Evolutionary conservation across 768 basidiomycete genomes (phyloP).

Genomic region (Filobasidium wieringae): DNA sequence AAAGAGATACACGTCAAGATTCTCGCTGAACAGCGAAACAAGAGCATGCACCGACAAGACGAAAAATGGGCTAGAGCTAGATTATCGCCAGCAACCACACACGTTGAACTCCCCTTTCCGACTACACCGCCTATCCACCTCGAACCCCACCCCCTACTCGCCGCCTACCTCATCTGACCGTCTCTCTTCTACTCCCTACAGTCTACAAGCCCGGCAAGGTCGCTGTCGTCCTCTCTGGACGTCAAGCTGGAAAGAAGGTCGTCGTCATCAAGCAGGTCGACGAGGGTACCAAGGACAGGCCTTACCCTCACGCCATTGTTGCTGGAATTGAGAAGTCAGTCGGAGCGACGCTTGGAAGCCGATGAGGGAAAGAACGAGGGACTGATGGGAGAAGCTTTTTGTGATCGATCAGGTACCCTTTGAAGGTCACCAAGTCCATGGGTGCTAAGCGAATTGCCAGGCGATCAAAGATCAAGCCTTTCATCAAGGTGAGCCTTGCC

Average conservation of each 20-base stretch:
- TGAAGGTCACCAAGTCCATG: conserved; percentile 96
- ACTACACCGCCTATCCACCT: background rate
- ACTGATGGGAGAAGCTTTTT: background rate
- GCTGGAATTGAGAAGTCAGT: conserved; percentile 79
- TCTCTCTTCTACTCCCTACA: conserved; percentile 4
- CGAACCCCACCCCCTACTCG: background rate
- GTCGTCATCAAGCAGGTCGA: conserved; percentile 96
- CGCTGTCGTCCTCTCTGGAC: conserved; percentile 87
- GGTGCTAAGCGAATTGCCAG: conserved; percentile 83
- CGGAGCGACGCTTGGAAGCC: background rate
- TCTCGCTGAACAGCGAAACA: background rate
- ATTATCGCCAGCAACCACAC: background rate
- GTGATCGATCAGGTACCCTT: conserved; percentile 52
- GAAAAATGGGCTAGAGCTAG: background rate
- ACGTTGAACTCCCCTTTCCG: background rate
- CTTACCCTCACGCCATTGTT: conserved; percentile 95
- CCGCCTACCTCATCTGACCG: background rate
- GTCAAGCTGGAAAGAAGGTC: conserved; percentile 98
- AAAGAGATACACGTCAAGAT: too few species aligned
- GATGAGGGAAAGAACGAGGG: background rate
- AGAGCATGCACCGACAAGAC: background rate
- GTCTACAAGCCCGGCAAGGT: conserved; percentile 46
- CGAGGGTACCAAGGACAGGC: conserved; percentile 90
- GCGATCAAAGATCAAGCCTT: conserved; percentile 97
- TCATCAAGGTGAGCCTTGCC: conserved; percentile 74